Evolutionary conservation across 106 monocot species (phyloP).

Genomic region (Acorus gramineus): DNA sequence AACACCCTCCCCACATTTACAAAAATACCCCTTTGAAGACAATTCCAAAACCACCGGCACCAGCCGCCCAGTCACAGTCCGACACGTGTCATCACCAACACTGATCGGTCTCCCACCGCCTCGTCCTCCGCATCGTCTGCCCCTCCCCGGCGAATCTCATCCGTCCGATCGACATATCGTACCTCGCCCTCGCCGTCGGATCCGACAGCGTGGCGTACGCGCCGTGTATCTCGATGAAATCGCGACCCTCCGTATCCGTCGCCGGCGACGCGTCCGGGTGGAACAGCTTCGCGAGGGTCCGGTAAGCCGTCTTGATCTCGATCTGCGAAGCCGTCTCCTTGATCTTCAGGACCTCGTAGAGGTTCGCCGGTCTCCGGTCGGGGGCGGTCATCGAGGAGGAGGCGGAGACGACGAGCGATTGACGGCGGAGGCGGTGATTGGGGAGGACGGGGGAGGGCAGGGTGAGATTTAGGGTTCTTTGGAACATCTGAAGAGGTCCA

Average conservation of each 20-base stretch:
- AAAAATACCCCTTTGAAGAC: too few relatives aligned
- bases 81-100: constrained; percentile 18
- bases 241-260: neutral
- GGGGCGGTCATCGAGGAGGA: too few relatives aligned
- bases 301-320: constrained; percentile 59
- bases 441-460: neutral
- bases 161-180: constrained; percentile 25
- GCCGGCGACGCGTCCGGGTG: constrained; percentile 36
- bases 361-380: neutral
- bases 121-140: neutral
- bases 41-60: too few relatives aligned
- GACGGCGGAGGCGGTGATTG: neutral
- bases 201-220: constrained; percentile 45
- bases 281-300: constrained; percentile 45
- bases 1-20: too few relatives aligned
- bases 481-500: too few relatives aligned
- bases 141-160: neutral
- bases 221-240: constrained; percentile 30
- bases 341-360: constrained; percentile 40
- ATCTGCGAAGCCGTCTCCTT: constrained; percentile 23
- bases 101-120: constrained; percentile 43
- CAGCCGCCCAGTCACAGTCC: too few relatives aligned
- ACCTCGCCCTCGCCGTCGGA: constrained; percentile 17
- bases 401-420: neutral
- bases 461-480: neutral